phyloP scores from a whole-genome alignment of 2,329 filamentous ascomycete genomes.

The Fusarium vanettenii region DNA sequence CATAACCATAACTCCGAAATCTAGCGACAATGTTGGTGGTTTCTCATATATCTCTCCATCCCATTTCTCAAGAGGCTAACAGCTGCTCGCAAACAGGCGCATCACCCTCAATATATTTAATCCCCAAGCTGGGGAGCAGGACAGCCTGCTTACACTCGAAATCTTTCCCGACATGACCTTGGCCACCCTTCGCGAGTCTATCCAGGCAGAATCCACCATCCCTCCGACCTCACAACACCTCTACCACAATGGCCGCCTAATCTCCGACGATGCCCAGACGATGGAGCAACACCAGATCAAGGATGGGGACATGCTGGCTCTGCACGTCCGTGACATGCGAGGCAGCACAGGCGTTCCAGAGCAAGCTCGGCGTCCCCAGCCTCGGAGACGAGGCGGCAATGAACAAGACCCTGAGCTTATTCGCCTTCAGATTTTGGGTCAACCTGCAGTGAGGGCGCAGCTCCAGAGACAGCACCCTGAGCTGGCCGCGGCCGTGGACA shows the following conservation, averaged over 20 bases:
- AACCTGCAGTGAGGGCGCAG: constrained; percentile 78
- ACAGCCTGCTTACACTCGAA: constrained; percentile 84
- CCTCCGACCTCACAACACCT: constrained; percentile 81
- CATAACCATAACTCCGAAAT: neutral
- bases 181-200: constrained; percentile 85
- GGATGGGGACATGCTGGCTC: constrained; percentile 92
- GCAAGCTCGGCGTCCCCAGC: constrained; percentile 48
- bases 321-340: constrained; percentile 77
- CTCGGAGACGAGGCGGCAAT: constrained; percentile 47
- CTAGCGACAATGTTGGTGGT: constrained; percentile 36
- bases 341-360: constrained; percentile 58
- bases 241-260: constrained; percentile 88
- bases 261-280: constrained; percentile 82
- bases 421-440: constrained; percentile 83
- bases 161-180: constrained; percentile 86
- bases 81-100: constrained; percentile 68
- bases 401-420: constrained; percentile 81
- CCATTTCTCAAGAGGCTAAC: constrained; percentile 31
- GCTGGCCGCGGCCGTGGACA: constrained; percentile 79
- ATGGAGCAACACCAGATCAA: constrained; percentile 83
- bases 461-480: constrained; percentile 79
- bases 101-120: constrained; percentile 89
- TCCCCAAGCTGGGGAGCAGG: constrained; percentile 73
- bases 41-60: constrained; percentile 1
- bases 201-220: constrained; percentile 85